Percentiles rank a stretch among this genome's conserved stretches.
phyloP scores from a whole-genome alignment of 1,284 basidiomycete species.

The Leccinum variabile region DNA sequence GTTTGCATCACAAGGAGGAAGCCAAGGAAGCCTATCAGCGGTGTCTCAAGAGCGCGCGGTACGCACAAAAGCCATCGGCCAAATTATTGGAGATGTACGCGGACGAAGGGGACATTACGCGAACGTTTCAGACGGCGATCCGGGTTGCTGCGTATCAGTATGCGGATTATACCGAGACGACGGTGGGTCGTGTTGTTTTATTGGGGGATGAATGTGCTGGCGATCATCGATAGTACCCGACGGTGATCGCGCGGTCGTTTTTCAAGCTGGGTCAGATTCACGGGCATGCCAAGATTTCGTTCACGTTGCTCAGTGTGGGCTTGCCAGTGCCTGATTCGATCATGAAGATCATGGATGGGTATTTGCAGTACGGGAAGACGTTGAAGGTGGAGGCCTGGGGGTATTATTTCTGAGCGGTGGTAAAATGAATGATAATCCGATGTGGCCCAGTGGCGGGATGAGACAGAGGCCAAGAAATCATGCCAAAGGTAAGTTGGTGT shows the following conservation, averaged over 20 bases:
- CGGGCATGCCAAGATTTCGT: slow-evolving; percentile 92
- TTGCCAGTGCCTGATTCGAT: slow-evolving; percentile 84
- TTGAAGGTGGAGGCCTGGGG: slow-evolving; percentile 73
- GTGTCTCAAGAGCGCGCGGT: slow-evolving; percentile 84
- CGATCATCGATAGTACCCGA: slow-evolving; percentile 68
- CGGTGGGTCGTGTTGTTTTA: slow-evolving; percentile 47
- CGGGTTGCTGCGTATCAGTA: slow-evolving; percentile 91
- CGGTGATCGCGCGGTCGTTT: slow-evolving; percentile 84
- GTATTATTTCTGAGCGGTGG: slow-evolving; percentile 52
- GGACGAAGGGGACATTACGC: slow-evolving; percentile 89
- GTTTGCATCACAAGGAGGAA: slow-evolving; percentile 96
- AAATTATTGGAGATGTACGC: slow-evolving; percentile 94
- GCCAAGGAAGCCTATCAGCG: slow-evolving; percentile 97
- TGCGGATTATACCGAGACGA: slow-evolving; percentile 82
- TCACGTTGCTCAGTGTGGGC: slow-evolving; percentile 92
- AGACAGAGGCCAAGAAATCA: no score
- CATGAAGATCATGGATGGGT: slow-evolving; percentile 84
- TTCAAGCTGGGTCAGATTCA: slow-evolving; percentile 95
- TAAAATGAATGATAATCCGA: background rate
- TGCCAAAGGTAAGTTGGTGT: no score
- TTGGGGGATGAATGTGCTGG: background rate
- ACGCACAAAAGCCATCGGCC: slow-evolving; percentile 89
- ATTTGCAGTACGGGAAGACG: slow-evolving; percentile 74
- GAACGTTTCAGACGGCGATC: slow-evolving; percentile 89
- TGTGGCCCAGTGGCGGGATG: slow-evolving; percentile 7